These are phyloP conservation scores for Penicillium silybi DNA, from an alignment of 495 filamentous ascomycete species.

Conservation along the genomic window DNA sequence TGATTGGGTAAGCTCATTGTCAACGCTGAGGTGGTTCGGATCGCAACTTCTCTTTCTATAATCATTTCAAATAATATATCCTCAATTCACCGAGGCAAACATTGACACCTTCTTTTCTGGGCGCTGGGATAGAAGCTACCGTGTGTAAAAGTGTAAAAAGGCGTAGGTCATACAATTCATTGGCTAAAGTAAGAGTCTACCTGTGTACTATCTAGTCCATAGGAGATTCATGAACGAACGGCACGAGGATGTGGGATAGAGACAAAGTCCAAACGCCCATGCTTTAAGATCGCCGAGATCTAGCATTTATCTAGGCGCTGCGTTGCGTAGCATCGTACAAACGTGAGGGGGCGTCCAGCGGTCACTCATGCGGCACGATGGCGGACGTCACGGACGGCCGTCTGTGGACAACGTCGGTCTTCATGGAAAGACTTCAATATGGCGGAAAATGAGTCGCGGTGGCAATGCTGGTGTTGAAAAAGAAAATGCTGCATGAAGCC, in stretches of 20 bases:
- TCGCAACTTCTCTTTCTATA: background rate
- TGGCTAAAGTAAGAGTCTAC: constrained; percentile 4
- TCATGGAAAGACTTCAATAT: background rate
- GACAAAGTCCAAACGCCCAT: constrained; percentile 6
- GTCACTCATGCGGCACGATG: background rate
- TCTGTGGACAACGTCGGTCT: constrained; percentile 1
- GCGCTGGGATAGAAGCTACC: background rate
- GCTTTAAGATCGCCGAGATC: constrained; percentile 9
- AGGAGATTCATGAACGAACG: background rate
- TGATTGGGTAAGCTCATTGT: background rate
- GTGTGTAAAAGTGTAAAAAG: background rate
- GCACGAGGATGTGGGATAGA: background rate
- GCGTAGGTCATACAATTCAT: background rate
- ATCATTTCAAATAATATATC: background rate
- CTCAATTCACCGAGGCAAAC: background rate
- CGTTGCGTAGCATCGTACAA: constrained; percentile 26
- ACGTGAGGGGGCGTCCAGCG: constrained; percentile 16
- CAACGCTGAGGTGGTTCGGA: no score
- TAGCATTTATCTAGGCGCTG: constrained; percentile 3
- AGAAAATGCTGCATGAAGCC: constrained; percentile 2
- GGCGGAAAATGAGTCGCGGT: background rate
- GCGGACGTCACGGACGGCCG: background rate
- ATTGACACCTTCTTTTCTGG: background rate
- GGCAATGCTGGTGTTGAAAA: background rate
- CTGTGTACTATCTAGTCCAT: constrained; percentile 3